Conservation (phyloP, 2,329 filamentous ascomycete genomes). For the Pseudogymnoascus sp. region DNA sequence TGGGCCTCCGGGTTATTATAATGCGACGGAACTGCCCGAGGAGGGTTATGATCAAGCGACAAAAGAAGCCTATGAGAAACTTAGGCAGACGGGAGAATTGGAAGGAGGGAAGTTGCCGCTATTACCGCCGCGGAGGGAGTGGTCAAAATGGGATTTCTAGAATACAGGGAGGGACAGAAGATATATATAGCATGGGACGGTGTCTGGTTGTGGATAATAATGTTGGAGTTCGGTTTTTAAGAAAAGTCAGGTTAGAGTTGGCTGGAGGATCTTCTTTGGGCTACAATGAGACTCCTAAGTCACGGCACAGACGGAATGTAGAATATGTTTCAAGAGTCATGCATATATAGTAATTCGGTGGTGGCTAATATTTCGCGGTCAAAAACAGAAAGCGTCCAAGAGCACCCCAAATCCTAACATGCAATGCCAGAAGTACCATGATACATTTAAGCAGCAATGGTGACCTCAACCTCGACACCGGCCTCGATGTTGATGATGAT, state of each 20-base stretch:
- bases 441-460: conserved; percentile 67
- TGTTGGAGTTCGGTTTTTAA: conserved; percentile 4
- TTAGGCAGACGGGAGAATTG: conserved; percentile 61
- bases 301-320: conserved; percentile 2
- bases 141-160: conserved; percentile 66
- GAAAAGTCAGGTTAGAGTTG: neutral
- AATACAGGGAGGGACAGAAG: neutral
- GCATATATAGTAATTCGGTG: conserved; percentile 3
- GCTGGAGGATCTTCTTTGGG: neutral
- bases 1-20: conserved; percentile 57
- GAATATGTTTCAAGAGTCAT: conserved; percentile 8
- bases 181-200: conserved; percentile 2
- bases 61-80: conserved; percentile 54
- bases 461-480: conserved; percentile 88
- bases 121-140: conserved; percentile 70
- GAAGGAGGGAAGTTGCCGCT: conserved; percentile 65
- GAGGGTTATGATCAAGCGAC: conserved; percentile 53
- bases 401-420: neutral
- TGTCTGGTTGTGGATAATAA: conserved; percentile 5
- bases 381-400: neutral
- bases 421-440: conserved; percentile 6
- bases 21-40: conserved; percentile 53
- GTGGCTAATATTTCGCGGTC: neutral
- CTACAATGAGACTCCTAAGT: neutral
- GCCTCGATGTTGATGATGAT: conserved; percentile 96